Base-by-base conservation (phyloP, 805 yeast genomes). In the Kluyveromyces aestuarii region DNA sequence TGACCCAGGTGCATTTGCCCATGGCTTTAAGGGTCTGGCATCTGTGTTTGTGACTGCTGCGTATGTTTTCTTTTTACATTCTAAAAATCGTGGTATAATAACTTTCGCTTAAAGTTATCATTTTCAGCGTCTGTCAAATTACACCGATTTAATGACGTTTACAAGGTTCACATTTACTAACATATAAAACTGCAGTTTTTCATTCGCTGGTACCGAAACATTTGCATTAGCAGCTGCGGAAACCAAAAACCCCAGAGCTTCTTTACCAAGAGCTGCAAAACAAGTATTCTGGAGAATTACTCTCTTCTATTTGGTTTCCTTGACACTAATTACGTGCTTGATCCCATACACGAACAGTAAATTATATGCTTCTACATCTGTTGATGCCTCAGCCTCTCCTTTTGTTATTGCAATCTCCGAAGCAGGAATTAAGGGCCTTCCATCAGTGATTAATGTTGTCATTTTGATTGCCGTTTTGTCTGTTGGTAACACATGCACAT, bases 401-500 rank as follows among this genome's bases (percentile, higher is more conserved):
- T 84, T 84, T 55, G 90, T 84, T 47, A 79, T 84, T 65, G 86
- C 91, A 27, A 76, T 82, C 47, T 70, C 64, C 30, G 71, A 74
- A 42, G 84, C 83, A 17, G 86, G 87, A 48, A 80, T 81, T 52
- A 67, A 63, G 36, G 88, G 82, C 40, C 66, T 81, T 43, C 86
- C 87, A 27, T 72, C 78, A 37, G 76, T 83, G 36, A 72, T 84
- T 67, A 84, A 84, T 57, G 85, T 77, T 6, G 83, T 83, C 45
- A 81, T 83, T 50, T 68, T 83, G 56, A 68, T 82, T 47, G 77
- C 89, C 4, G 82, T 81, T 21, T 61, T 82, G 45, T 81, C 88
- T 8, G 89, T 82, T 42, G 87, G 84, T 49, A 82, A 84, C 59
- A 76, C 87, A 4, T 74, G 84, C 14, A 82, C 84, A 8, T 84